phyloP scores from a whole-genome alignment of 257 asterid species.

The Solanum lignicaule region DNA sequence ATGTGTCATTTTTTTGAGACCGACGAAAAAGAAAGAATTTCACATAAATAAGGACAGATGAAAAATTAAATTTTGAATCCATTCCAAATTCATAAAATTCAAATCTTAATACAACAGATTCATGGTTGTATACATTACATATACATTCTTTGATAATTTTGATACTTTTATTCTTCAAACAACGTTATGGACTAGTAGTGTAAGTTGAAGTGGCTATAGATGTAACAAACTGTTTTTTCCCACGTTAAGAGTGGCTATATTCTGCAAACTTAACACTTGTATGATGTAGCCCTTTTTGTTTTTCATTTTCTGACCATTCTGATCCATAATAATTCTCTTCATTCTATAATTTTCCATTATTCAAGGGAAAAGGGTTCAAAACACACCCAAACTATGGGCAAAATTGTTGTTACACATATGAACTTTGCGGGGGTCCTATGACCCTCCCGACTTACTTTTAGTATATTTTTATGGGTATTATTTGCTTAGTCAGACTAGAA shows the following conservation, averaged over 20 bases:
- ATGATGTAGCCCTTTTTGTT: not conserved
- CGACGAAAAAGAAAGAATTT: not conserved
- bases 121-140: not conserved
- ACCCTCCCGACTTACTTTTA: too few relatives aligned
- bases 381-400: too few relatives aligned
- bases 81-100: too few relatives aligned
- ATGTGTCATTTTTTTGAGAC: too few relatives aligned
- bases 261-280: conserved; percentile 9
- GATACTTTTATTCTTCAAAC: not conserved
- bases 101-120: too few relatives aligned
- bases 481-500: too few relatives aligned
- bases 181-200: not conserved
- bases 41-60: not conserved
- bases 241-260: not conserved
- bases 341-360: not conserved
- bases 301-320: conserved; percentile 5
- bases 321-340: conserved; percentile 5
- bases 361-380: too few relatives aligned
- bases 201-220: not conserved
- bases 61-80: not conserved
- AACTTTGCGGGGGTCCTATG: too few relatives aligned
- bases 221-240: not conserved
- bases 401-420: too few relatives aligned
- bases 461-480: too few relatives aligned
- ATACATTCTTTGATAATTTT: not conserved